Conservation (phyloP, 208 protist species). For the Crithidia sp. region DNA sequence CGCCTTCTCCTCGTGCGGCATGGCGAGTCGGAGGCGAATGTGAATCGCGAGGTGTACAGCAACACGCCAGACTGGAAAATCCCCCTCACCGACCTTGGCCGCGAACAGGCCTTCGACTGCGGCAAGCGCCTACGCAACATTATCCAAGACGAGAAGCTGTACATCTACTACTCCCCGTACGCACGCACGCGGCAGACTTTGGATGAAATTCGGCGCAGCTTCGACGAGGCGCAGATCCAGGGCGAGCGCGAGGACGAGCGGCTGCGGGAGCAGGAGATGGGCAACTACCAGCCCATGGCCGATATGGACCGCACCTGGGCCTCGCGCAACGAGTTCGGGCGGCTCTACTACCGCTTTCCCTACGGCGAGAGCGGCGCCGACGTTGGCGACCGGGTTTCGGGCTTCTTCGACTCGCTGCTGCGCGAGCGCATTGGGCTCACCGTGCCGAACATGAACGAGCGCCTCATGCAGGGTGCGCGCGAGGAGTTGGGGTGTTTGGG, state of each 20-base stretch:
- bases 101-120: conserved; percentile 84
- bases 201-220: conserved; percentile 76
- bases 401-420: conserved; percentile 89
- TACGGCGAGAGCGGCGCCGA: conserved; percentile 91
- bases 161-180: conserved; percentile 94
- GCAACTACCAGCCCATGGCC: conserved; percentile 89
- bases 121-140: conserved; percentile 75
- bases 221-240: conserved; percentile 68
- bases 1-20: conserved; percentile 87
- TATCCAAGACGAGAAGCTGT: conserved; percentile 76
- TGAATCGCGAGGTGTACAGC: conserved; percentile 81
- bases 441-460: conserved; percentile 66
- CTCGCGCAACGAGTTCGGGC: conserved; percentile 75
- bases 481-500: conserved; percentile 21
- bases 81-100: conserved; percentile 77
- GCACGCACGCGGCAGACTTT: conserved; percentile 85
- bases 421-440: conserved; percentile 74
- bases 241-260: conserved; percentile 93
- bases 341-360: conserved; percentile 93
- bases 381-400: conserved; percentile 90
- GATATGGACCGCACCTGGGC: conserved; percentile 77
- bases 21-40: conserved; percentile 87
- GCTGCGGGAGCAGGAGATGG: conserved; percentile 94
- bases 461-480: conserved; percentile 15
- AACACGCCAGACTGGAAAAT: conserved; percentile 91